Evolutionary conservation across 2,329 filamentous ascomycete genomes (phyloP).

Genomic region (Exophiala aquamarina): DNA sequence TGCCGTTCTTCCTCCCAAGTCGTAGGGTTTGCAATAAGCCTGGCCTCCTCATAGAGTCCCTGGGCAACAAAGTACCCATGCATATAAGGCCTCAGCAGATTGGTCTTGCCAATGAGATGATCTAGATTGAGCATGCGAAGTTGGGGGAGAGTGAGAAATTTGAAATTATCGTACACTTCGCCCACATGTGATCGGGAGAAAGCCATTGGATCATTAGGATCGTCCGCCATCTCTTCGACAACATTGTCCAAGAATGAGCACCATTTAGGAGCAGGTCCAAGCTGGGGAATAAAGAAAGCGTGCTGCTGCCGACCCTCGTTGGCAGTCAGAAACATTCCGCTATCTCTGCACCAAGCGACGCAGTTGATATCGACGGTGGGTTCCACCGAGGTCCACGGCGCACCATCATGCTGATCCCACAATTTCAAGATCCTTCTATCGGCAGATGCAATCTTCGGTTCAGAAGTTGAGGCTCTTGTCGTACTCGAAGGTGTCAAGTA

Average conservation of each 20-base stretch:
- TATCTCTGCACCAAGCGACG: constrained; percentile 88
- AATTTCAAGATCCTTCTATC: constrained; percentile 98
- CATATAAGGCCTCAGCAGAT: constrained; percentile 92
- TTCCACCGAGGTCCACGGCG: constrained; percentile 93
- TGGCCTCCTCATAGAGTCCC: constrained; percentile 91
- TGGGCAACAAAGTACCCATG: constrained; percentile 98
- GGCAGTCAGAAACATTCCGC: constrained; percentile 92
- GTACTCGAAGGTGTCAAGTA: constrained; percentile 65
- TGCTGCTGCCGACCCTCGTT: constrained; percentile 97
- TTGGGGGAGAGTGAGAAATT: constrained; percentile 89
- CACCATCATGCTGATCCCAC: constrained; percentile 80
- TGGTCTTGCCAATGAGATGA: constrained; percentile 87
- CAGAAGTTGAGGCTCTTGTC: constrained; percentile 67
- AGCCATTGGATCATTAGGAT: constrained; percentile 62
- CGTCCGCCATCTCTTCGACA: constrained; percentile 97
- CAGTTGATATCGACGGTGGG: constrained; percentile 93
- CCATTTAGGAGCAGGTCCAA: constrained; percentile 92
- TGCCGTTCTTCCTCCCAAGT: constrained; percentile 88
- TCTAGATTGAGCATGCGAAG: constrained; percentile 81
- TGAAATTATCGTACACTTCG: constrained; percentile 98
- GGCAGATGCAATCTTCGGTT: constrained; percentile 79
- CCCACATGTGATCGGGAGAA: constrained; percentile 52
- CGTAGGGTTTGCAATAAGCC: constrained; percentile 89
- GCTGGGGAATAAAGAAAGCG: constrained; percentile 89
- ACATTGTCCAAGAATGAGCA: constrained; percentile 96